Percentiles rank a stretch among this genome's conserved stretches.
phyloP scores from a whole-genome alignment of 768 basidiomycete genomes.

The Rhodosporidiobolus sp. region DNA sequence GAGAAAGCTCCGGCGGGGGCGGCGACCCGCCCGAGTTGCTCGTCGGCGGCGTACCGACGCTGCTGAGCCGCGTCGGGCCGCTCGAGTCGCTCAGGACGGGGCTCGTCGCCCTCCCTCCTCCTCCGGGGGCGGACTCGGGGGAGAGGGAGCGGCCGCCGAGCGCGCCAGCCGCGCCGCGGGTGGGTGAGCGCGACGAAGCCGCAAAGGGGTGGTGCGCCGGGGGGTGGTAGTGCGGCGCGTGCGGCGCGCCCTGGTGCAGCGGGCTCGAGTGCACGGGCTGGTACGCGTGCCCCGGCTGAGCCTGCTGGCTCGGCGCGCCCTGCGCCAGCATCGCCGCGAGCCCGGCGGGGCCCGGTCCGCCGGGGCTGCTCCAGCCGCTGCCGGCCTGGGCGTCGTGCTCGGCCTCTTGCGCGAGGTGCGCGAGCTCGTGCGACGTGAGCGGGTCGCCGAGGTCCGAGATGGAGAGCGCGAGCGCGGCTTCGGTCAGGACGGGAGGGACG shows the following conservation, averaged over 20 bases:
- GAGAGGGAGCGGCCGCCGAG: conserved; percentile 34
- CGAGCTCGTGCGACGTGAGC: conserved; percentile 19
- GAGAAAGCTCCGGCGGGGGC: conserved; percentile 7
- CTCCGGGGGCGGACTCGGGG: conserved; percentile 18
- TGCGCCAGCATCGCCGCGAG: no score
- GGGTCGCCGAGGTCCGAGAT: conserved; percentile 11
- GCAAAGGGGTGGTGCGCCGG: conserved; percentile 12
- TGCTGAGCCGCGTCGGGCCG: conserved; percentile 8
- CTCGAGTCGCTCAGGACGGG: not conserved
- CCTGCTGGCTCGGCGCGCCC: not conserved
- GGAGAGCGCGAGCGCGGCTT: conserved; percentile 35
- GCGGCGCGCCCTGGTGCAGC: not conserved
- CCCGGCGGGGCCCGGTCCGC: not conserved
- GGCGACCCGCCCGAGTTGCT: conserved; percentile 17
- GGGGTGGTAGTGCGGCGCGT: not conserved
- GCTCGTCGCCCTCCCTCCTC: conserved; percentile 16
- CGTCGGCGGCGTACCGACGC: conserved; percentile 11
- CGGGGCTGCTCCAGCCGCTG: conserved; percentile 29
- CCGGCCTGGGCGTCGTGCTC: conserved; percentile 29
- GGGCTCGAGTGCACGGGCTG: not conserved
- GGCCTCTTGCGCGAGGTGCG: conserved; percentile 26
- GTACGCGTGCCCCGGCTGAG: conserved; percentile 3
- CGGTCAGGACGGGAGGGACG: conserved; percentile 37
- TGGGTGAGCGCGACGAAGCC: conserved; percentile 28
- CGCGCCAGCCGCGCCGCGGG: not conserved